Conservation (phyloP, 2,329 filamentous ascomycete genomes). For the Colletotrichum lupini region DNA sequence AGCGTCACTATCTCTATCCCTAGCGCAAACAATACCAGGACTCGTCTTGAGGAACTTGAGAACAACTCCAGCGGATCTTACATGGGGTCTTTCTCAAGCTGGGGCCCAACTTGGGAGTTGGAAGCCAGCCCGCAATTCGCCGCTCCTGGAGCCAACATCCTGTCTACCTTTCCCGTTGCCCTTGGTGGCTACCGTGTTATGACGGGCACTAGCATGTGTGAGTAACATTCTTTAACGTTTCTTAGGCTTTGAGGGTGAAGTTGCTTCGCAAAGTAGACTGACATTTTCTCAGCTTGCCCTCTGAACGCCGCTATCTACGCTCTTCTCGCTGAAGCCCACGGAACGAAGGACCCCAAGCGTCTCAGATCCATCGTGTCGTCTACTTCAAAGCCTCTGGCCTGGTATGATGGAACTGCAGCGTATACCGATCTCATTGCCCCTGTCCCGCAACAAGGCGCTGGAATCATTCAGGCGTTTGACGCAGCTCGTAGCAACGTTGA, state of each 20-base stretch:
- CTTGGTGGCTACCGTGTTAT: constrained; percentile 63
- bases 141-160: constrained; percentile 66
- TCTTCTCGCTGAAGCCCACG: constrained; percentile 62
- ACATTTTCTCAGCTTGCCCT: constrained; percentile 54
- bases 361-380: constrained; percentile 61
- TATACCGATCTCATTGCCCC: constrained; percentile 57
- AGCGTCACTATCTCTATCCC: constrained; percentile 5
- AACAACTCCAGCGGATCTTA: constrained; percentile 40
- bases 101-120: constrained; percentile 71
- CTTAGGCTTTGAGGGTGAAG: background rate
- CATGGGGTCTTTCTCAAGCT: constrained; percentile 64
- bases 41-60: constrained; percentile 22
- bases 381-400: constrained; percentile 59
- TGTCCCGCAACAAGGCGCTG: constrained; percentile 69
- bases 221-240: constrained; percentile 17
- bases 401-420: constrained; percentile 54
- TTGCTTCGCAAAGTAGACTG: background rate
- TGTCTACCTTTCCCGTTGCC: constrained; percentile 65
- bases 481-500: constrained; percentile 65
- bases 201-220: constrained; percentile 68
- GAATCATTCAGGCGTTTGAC: constrained; percentile 69
- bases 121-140: constrained; percentile 66
- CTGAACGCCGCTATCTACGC: constrained; percentile 65
- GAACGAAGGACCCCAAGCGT: constrained; percentile 59
- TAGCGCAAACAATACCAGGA: constrained; percentile 26